A percentile compares a stretch with the other conserved stretches of the same genome.
phyloP scores from a whole-genome alignment of 108 stramenopile genomes.

The Phaeodactylum tricornutum region DNA sequence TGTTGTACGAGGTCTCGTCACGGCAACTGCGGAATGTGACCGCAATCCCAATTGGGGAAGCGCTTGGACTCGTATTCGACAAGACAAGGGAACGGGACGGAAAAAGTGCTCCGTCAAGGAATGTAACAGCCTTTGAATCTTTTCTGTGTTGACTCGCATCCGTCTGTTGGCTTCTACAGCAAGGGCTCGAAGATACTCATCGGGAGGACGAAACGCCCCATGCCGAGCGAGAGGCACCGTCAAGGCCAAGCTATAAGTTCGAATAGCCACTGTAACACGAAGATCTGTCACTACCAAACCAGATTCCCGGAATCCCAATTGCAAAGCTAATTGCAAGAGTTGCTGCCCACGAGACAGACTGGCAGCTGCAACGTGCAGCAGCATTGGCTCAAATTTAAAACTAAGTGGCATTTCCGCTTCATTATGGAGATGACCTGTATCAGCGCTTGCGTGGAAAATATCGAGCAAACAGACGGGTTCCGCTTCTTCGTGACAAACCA shows the following conservation, averaged over 20 bases:
- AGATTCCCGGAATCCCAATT: constrained; percentile 74
- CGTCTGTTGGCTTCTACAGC: constrained; percentile 51
- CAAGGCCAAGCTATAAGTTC: constrained; percentile 45
- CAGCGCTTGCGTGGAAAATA: not conserved
- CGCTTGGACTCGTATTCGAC: constrained; percentile 4
- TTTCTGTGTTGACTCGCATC: constrained; percentile 35
- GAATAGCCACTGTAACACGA: constrained; percentile 55
- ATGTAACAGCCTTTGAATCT: constrained; percentile 36
- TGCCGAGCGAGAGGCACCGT: constrained; percentile 25
- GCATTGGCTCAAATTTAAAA: constrained; percentile 69
- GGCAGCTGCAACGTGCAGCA: constrained; percentile 70
- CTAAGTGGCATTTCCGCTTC: constrained; percentile 3
- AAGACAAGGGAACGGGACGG: constrained; percentile 10
- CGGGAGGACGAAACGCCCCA: constrained; percentile 11
- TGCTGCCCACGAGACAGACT: constrained; percentile 35
- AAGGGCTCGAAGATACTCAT: constrained; percentile 34
- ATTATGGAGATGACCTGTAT: not conserved
- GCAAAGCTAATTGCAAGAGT: constrained; percentile 44
- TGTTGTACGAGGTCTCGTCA: constrained; percentile 6
- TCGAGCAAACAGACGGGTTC: not conserved
- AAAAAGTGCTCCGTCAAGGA: constrained; percentile 32
- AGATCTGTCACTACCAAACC: constrained; percentile 57
- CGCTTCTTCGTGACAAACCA: constrained; percentile 44
- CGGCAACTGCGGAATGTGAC: constrained; percentile 36
- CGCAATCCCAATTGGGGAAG: constrained; percentile 59